Evolutionary conservation across 2,329 filamentous ascomycete species (phyloP), one percentile per base, ranked within the genome.

Genomic region (Fusarium metavorans): DNA sequence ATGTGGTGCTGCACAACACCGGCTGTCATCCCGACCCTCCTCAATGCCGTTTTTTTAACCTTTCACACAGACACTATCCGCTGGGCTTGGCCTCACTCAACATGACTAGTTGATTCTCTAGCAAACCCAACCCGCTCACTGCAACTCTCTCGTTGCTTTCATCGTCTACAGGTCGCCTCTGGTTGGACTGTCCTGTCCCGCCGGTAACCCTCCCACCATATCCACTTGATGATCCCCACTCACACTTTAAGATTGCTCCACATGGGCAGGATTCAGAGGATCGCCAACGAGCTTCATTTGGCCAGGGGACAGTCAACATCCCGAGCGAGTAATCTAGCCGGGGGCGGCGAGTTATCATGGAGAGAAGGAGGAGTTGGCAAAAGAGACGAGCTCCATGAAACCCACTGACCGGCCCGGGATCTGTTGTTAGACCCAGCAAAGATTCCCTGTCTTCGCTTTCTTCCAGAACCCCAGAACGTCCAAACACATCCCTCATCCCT

Each of bases 11-110:
- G 54, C 68, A 68, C 71, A 68, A 62, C 56, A 52, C 61, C 56
- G 71, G 43, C 71, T 20, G 74, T 72, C 71, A 74, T 74, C 71
- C 68, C 64, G 71, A 60, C 64, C 64, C 71, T 43, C 71, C 67
- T 45, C 57, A 56, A 56, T 41, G 3, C 27, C 13, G 48, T 32
- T 68, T 71, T 72, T 72, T 71, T 57, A 57, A 59, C 50, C 57
- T 69, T 70, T 73, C 32, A 50, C 50, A 43, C 32, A 62, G 64
- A 58, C 54, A 43, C 50, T 54, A 50, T 27, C 45, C 54, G 39
- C 41, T 56, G 59, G 61, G 60, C 56, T 64, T 69, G 63, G 65
- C 34, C 65, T 68, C 34, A 58, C 50, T 57, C 64, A 63, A 50
- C 48, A 67, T 70, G 70, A 66, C 61, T 70, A 73, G 70, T 67